Conservation (phyloP, 768 basidiomycete genomes). For the Hericium erinaceus region DNA sequence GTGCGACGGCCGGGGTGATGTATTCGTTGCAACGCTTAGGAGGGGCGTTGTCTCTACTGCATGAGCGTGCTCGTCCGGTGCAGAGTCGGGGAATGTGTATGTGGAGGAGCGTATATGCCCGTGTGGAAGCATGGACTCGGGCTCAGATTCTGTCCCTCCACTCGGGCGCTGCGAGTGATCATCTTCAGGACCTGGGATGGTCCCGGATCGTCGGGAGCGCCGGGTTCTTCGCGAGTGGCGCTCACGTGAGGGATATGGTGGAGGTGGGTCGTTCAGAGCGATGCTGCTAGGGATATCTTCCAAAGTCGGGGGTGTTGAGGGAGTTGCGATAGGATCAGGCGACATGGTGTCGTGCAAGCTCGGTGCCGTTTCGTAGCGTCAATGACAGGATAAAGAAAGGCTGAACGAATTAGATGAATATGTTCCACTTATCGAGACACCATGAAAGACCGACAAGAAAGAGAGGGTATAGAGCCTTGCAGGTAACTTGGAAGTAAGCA, state of each 20-base stretch:
- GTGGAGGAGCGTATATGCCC: constrained; percentile 10
- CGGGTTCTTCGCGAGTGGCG: constrained; percentile 31
- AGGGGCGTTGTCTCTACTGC: constrained; percentile 43
- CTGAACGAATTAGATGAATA: too few relatives aligned
- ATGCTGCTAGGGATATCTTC: constrained; percentile 11
- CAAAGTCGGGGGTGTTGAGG: background rate
- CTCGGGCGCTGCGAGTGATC: constrained; percentile 21
- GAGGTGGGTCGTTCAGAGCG: constrained; percentile 47
- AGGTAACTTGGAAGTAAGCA: too few relatives aligned
- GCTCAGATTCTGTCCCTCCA: constrained; percentile 21
- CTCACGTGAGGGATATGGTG: constrained; percentile 53
- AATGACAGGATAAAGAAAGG: too few relatives aligned
- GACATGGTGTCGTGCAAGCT: background rate
- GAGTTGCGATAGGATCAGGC: background rate
- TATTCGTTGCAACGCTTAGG: constrained; percentile 16
- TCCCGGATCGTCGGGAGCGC: constrained; percentile 21
- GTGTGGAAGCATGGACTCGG: constrained; percentile 17
- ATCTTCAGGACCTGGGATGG: constrained; percentile 22
- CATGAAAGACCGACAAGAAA: too few relatives aligned
- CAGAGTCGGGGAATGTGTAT: constrained; percentile 17
- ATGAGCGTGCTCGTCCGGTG: constrained; percentile 14
- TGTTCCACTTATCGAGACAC: too few relatives aligned
- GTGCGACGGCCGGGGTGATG: constrained; percentile 12
- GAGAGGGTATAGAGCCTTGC: too few relatives aligned
- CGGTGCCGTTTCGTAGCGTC: too few relatives aligned